phyloP scores from a whole-genome alignment of 352 stramenopile species.

The Hyaloperonospora arabidopsidis region DNA sequence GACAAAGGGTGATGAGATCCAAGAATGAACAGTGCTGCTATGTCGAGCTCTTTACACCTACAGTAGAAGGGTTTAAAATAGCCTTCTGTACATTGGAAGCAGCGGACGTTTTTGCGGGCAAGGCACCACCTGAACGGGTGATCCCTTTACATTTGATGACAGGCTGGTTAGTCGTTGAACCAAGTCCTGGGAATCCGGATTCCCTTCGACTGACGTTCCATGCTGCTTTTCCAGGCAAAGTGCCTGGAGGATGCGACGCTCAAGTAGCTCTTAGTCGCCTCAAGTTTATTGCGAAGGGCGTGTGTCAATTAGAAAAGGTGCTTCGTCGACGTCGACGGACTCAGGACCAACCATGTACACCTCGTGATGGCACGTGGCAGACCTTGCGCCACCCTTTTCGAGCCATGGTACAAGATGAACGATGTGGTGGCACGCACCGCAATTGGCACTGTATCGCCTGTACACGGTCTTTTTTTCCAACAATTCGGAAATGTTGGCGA shows the following conservation, averaged over 20 bases:
- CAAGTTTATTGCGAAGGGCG: constrained; percentile 18
- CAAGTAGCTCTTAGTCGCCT: constrained; percentile 21
- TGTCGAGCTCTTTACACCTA: constrained; percentile 25
- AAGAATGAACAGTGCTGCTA: constrained; percentile 34
- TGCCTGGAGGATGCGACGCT: constrained; percentile 15
- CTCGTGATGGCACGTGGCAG: constrained; percentile 10
- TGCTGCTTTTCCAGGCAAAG: constrained; percentile 15
- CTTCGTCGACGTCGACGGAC: constrained; percentile 18
- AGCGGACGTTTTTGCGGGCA: constrained; percentile 23
- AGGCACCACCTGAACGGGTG: constrained; percentile 24
- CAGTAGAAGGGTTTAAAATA: constrained; percentile 18
- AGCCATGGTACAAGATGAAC: constrained; percentile 12
- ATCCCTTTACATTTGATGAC: constrained; percentile 27
- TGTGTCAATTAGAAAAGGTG: constrained; percentile 28
- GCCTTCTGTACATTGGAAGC: constrained; percentile 24
- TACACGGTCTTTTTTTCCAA: constrained; percentile 22
- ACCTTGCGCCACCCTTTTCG: constrained; percentile 16
- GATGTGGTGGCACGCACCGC: constrained; percentile 11
- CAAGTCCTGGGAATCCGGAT: constrained; percentile 8
- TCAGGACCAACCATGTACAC: too few relatives aligned
- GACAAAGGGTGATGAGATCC: too few relatives aligned
- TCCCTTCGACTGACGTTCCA: constrained; percentile 28
- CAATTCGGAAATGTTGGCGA: constrained; percentile 19
- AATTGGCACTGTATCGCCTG: constrained; percentile 39
- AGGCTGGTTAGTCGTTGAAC: constrained; percentile 25